A percentile compares a stretch with the other conserved stretches of the same genome.
Conservation (phyloP, 441 rosid species). For the Populus hybrid region DNA sequence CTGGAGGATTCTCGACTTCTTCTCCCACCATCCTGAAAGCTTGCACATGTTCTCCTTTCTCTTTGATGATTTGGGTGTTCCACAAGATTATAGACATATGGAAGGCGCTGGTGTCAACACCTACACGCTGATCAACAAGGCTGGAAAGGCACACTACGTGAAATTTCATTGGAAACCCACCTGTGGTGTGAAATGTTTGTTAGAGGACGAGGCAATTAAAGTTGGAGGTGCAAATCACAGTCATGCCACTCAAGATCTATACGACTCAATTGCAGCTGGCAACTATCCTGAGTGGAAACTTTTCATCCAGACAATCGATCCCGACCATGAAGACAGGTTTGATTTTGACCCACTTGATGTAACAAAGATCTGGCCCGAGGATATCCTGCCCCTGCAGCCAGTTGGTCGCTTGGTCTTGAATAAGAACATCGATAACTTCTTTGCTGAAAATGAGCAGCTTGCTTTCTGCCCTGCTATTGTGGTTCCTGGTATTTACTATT, state of each 20-base stretch:
- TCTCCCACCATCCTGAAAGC: constrained; percentile 96
- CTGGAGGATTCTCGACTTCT: constrained; percentile 94
- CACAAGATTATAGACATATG: constrained; percentile 97
- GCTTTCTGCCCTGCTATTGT: constrained; percentile 94
- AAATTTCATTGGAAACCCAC: constrained; percentile 97
- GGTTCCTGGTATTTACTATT: constrained; percentile 87
- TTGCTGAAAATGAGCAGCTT: constrained; percentile 90
- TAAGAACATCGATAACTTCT: constrained; percentile 96
- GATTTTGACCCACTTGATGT: constrained; percentile 98
- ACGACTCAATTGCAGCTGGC: constrained; percentile 88
- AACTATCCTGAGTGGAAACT: constrained; percentile 92
- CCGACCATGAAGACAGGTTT: constrained; percentile 69
- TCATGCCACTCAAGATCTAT: constrained; percentile 93
- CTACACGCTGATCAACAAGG: constrained; percentile 75
- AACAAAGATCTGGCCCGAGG: constrained; percentile 98
- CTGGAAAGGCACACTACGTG: constrained; percentile 79
- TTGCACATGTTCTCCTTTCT: constrained; percentile 86
- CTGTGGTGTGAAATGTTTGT: constrained; percentile 74
- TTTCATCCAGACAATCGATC: constrained; percentile 80
- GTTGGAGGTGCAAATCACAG: constrained; percentile 98
- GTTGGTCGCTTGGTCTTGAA: constrained; percentile 97
- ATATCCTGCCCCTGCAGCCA: constrained; percentile 87
- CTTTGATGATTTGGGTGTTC: constrained; percentile 90
- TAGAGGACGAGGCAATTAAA: constrained; percentile 85
- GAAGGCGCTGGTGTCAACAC: constrained; percentile 92